These are phyloP conservation scores for Eucalyptus caleyi DNA, from an alignment of 345 rosid genomes.

Conservation along the genomic window DNA sequence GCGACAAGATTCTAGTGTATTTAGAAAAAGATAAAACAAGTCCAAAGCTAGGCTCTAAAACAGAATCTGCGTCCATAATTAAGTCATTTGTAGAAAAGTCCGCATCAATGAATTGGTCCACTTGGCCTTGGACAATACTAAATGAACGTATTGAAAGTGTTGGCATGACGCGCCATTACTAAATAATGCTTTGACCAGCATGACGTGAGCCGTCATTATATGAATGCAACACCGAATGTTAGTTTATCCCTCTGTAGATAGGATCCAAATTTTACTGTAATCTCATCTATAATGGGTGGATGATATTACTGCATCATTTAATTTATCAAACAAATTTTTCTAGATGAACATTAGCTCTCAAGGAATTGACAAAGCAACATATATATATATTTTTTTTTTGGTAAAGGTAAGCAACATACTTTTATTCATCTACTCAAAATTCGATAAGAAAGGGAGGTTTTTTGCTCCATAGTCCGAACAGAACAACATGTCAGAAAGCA, in stretches of 20 bases:
- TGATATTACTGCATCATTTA: too few relatives aligned
- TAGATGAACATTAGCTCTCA: too few relatives aligned
- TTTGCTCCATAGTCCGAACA: too few relatives aligned
- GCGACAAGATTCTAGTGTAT: not conserved
- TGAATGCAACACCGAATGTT: not conserved
- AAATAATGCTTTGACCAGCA: not conserved
- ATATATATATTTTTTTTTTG: too few relatives aligned
- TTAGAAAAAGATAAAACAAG: not conserved
- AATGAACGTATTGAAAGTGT: not conserved
- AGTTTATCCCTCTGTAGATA: not conserved
- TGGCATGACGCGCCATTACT: not conserved
- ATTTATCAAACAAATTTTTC: too few relatives aligned
- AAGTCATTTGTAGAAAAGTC: not conserved
- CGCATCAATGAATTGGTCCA: not conserved
- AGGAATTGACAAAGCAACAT: too few relatives aligned
- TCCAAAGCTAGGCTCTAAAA: not conserved
- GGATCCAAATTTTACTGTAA: not conserved
- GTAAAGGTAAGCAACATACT: too few relatives aligned
- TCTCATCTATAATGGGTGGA: not conserved
- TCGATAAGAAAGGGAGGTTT: too few relatives aligned
- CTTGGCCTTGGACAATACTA: not conserved
- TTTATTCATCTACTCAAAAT: too few relatives aligned
- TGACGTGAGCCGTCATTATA: fast-evolving
- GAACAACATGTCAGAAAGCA: too few relatives aligned
- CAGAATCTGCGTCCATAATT: not conserved